phyloP scores from a whole-genome alignment of 805 yeast genomes.

The Scheffersomyces amazonensis region DNA sequence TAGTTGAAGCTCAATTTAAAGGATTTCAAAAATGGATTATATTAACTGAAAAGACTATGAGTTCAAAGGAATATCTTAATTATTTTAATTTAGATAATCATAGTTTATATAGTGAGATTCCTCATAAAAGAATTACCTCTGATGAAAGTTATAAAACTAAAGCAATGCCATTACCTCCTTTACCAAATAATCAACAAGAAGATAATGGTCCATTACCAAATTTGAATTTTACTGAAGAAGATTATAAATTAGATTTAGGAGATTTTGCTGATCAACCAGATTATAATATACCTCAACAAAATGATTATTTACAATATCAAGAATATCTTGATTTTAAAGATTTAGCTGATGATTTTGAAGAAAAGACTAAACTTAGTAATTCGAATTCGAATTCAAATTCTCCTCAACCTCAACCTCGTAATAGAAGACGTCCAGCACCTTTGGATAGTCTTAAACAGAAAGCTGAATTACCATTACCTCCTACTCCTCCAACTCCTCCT shows the following conservation, averaged over 20 bases:
- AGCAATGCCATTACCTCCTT: constrained; percentile 22
- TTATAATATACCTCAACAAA: neutral
- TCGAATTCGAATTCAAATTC: neutral
- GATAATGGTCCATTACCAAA: neutral
- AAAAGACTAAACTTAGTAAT: neutral
- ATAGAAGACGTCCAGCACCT: neutral
- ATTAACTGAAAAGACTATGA: constrained; percentile 62
- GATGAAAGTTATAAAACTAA: constrained; percentile 12
- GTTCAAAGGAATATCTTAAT: constrained; percentile 29
- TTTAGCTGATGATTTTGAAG: neutral
- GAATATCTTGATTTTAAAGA: neutral
- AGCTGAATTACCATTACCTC: neutral
- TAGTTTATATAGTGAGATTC: neutral
- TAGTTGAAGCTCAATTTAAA: constrained; percentile 75
- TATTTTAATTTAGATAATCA: constrained; percentile 15
- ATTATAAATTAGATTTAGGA: neutral
- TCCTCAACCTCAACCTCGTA: neutral
- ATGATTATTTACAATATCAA: neutral
- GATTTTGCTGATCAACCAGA: neutral
- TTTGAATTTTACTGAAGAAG: neutral
- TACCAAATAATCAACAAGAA: constrained; percentile 1
- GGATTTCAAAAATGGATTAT: constrained; percentile 81
- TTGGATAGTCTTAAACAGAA: neutral
- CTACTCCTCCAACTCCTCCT: neutral
- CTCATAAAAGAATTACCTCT: constrained; percentile 5